Percentiles rank a stretch among this genome's conserved stretches.
These are phyloP conservation scores for Pyracantha coccinea DNA, from an alignment of 331 rosid species.

Conservation along the genomic window DNA sequence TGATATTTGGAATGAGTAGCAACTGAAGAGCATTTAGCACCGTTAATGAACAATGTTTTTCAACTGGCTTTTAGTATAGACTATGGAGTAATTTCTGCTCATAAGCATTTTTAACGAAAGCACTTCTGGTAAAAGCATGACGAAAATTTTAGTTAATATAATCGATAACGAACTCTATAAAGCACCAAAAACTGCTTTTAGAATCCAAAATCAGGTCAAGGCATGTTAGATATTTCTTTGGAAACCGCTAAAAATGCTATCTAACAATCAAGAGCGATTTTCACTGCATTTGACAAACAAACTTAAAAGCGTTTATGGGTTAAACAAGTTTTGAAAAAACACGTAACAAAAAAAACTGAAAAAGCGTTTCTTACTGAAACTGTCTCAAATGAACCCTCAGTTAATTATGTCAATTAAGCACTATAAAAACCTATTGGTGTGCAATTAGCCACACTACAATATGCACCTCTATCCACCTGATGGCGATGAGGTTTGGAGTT, in stretches of 20 bases:
- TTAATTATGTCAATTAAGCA: neutral
- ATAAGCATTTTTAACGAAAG: too few relatives aligned
- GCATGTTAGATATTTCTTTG: neutral
- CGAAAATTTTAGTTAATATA: too few relatives aligned
- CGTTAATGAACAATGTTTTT: too few relatives aligned
- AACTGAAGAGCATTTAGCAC: too few relatives aligned
- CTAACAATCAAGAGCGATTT: neutral
- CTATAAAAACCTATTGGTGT: neutral
- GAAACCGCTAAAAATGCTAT: neutral
- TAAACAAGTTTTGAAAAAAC: neutral
- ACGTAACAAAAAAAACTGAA: neutral
- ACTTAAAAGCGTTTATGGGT: too few relatives aligned
- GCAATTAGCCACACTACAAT: slow-evolving; percentile 3
- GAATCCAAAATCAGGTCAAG: neutral
- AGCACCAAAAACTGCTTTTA: neutral
- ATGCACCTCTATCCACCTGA: neutral
- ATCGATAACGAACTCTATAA: neutral
- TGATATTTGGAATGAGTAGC: too few relatives aligned
- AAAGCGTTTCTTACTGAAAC: accelerated
- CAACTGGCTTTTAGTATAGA: too few relatives aligned
- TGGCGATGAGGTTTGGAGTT: neutral
- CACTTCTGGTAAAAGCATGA: neutral
- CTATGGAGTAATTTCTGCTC: too few relatives aligned
- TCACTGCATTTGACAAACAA: neutral
- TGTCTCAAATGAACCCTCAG: neutral